Evolutionary conservation across 768 basidiomycete genomes (phyloP), one percentile per base, ranked within the genome.

Genomic region (Podaxis sp.): DNA sequence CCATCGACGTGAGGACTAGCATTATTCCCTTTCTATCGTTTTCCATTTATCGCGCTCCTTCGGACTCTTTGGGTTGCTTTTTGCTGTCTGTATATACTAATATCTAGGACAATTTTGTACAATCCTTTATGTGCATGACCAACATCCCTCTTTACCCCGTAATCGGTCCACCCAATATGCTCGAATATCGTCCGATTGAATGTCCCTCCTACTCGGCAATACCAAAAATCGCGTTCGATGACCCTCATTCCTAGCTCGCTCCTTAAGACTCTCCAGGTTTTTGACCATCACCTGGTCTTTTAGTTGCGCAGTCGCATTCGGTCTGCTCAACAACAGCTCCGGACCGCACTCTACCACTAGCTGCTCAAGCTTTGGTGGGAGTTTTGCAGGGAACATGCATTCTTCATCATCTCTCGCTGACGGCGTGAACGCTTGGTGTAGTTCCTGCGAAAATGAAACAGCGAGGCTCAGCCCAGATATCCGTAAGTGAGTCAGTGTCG

Each of bases 391-490:
- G 26, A 71, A 70, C 33, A 67, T 56, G 8, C 55, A 62, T 6
- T 65, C 65, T 1, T 65, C 62, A 10, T 64, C 63, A 2, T 56
- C 44, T 0, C 30, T 36, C n/a, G 46, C 41, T 5, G 51, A 24
- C 10, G 46, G 63, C 3, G 50, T 41, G 24, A 78, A 61, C 2
- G 77, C 76, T 36, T 76, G 73, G 28, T 72, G 68, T 0, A 84
- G 69, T 66, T 84, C 83, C 5, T 74, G 62, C 1, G 75, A 74
- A 65, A 84, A 84, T 0, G 76, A 68, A 1, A 73, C 68, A 2
- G 82, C 82, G 60, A 73, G 73, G 37, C 70, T 74, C 30, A 85
- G 69, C 7, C 82, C 82, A 1, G 79, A 79, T 20, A 85, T 66
- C 22, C 72, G 69, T 13, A 85, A 69, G 40, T 77, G 71, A 10